Evolutionary conservation across 1,284 basidiomycete species (phyloP).

Genomic region (Marasmius oreades): DNA sequence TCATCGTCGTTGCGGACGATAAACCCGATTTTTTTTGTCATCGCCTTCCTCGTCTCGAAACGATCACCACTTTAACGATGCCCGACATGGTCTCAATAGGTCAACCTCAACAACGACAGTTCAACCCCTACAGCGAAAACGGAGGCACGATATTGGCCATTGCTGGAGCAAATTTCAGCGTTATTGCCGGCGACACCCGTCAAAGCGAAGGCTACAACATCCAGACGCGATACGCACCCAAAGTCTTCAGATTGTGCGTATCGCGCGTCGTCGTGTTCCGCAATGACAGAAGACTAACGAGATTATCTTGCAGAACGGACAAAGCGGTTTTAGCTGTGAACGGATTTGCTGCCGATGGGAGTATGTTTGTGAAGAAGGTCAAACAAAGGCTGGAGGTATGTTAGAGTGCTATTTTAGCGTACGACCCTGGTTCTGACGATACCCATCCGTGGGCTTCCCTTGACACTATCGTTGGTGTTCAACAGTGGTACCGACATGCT

Average conservation of each 20-base stretch:
- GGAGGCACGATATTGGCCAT: constrained; percentile 95
- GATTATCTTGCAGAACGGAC: constrained; percentile 68
- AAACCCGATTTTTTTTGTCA: not conserved
- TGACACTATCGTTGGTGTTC: no score
- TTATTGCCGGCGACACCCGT: constrained; percentile 92
- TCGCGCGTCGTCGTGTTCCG: constrained; percentile 5
- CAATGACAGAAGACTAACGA: constrained; percentile 4
- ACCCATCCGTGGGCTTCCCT: constrained; percentile 13
- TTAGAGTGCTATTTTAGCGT: constrained; percentile 12
- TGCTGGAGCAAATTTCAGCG: constrained; percentile 86
- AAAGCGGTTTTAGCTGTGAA: constrained; percentile 90
- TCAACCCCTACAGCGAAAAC: constrained; percentile 89
- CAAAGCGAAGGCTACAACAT: constrained; percentile 94
- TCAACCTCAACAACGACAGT: constrained; percentile 57
- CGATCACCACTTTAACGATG: constrained; percentile 7
- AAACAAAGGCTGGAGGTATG: constrained; percentile 88
- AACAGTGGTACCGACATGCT: constrained; percentile 92
- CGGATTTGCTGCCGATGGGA: constrained; percentile 93
- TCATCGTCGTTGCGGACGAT: not conserved
- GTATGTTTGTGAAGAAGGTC: constrained; percentile 93
- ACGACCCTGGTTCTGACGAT: not conserved
- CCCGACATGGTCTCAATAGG: constrained; percentile 34
- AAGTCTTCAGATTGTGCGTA: constrained; percentile 79
- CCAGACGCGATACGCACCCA: constrained; percentile 94
- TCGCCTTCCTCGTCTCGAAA: not conserved